Percentiles rank a stretch among this genome's conserved stretches.
Evolutionary conservation across 139 green algal species (phyloP).

Genomic region (Eudorina sp.): DNA sequence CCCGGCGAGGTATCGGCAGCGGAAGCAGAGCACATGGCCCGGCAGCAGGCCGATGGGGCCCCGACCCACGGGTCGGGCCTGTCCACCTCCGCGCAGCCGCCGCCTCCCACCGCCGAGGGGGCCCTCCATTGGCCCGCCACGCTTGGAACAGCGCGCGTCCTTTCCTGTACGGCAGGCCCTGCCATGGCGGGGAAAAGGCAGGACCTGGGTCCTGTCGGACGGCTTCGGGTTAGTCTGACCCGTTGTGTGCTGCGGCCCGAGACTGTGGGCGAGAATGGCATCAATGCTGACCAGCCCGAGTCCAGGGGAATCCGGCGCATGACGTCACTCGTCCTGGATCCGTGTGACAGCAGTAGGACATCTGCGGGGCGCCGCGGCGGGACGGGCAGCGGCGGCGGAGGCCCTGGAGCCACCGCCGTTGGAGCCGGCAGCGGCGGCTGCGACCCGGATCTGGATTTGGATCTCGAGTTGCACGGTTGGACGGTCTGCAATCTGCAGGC

Average conservation of each 20-base stretch:
- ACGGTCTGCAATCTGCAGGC: background rate
- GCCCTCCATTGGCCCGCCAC: background rate
- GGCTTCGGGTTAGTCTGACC: no score
- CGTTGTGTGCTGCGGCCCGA: no score
- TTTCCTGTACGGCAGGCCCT: background rate
- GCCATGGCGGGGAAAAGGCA: no score
- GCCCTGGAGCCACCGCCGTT: no score
- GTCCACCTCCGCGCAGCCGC: no score
- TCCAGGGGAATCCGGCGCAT: no score
- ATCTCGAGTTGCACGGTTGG: background rate
- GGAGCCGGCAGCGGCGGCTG: background rate
- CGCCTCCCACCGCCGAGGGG: background rate
- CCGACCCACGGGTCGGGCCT: background rate
- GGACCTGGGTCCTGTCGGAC: no score
- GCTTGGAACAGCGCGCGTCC: background rate
- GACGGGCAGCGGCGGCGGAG: background rate
- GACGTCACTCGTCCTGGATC: no score
- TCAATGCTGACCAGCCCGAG: no score
- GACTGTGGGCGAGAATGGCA: no score
- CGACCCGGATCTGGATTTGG: background rate
- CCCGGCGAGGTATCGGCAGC: background rate
- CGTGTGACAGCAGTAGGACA: no score
- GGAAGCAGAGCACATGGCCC: background rate
- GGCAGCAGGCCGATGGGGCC: background rate
- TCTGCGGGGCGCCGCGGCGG: background rate